Conservation (phyloP, 2,329 filamentous ascomycete species). For the Aspergillus sergii region DNA sequence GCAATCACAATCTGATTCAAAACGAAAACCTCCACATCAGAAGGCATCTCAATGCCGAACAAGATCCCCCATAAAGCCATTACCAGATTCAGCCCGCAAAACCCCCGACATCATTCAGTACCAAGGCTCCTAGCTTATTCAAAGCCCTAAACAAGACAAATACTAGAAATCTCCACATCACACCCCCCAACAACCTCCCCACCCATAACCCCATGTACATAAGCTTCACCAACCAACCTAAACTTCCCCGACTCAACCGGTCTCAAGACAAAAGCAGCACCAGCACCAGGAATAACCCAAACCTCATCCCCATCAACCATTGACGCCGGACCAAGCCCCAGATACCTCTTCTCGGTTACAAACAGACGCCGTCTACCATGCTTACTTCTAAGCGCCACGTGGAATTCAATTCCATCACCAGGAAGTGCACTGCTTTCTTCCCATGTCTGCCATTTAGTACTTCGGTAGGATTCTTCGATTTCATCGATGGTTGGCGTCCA, state of each 20-base stretch:
- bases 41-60: too few relatives aligned
- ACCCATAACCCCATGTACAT: conserved; percentile 7
- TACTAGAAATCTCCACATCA: neutral
- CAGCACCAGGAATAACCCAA: conserved; percentile 6
- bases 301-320: conserved; percentile 8
- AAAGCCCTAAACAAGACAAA: neutral
- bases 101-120: too few relatives aligned
- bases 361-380: conserved; percentile 9
- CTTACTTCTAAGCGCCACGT: neutral
- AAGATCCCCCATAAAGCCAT: too few relatives aligned
- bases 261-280: conserved; percentile 1
- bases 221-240: conserved; percentile 4
- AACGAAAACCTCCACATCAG: too few relatives aligned
- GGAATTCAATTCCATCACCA: neutral
- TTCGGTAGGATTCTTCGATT: neutral
- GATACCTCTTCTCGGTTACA: conserved; percentile 3
- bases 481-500: conserved; percentile 7
- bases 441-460: conserved; percentile 4
- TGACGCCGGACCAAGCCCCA: conserved; percentile 4
- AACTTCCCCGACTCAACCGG: neutral
- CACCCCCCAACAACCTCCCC: neutral
- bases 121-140: too few relatives aligned
- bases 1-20: too few relatives aligned
- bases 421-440: conserved; percentile 4
- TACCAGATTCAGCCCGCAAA: too few relatives aligned